Conservation (phyloP, 768 basidiomycete species). For the Trametes villosa region DNA sequence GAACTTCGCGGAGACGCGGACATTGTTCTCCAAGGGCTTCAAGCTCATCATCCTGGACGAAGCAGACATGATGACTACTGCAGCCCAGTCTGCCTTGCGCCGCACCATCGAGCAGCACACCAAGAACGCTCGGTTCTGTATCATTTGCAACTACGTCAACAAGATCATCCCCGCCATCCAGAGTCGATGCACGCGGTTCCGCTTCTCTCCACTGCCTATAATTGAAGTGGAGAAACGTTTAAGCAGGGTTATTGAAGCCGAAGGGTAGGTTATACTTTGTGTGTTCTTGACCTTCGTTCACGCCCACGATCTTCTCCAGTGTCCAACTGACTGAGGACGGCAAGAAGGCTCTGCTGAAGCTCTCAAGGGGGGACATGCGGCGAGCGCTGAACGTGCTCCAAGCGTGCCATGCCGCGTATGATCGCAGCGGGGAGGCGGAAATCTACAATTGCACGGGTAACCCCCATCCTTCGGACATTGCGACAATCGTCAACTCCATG, state of each 20-base stretch:
- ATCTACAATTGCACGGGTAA: constrained; percentile 97
- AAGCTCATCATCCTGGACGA: constrained; percentile 98
- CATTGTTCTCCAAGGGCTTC: constrained; percentile 89
- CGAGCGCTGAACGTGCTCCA: constrained; percentile 94
- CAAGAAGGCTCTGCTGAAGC: constrained; percentile 84
- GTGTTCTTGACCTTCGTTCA: constrained; percentile 7
- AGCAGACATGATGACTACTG: constrained; percentile 99
- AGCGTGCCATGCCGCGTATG: constrained; percentile 98
- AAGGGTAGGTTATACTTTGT: constrained; percentile 61
- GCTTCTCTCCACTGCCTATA: constrained; percentile 92
- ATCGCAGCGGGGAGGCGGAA: constrained; percentile 83
- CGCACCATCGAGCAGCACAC: constrained; percentile 99
- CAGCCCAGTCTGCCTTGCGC: constrained; percentile 94
- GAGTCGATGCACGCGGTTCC: constrained; percentile 96
- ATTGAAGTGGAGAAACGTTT: constrained; percentile 85
- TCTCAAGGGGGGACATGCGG: constrained; percentile 98
- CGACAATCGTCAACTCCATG: constrained; percentile 93
- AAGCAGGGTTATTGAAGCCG: constrained; percentile 75
- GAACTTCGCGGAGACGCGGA: constrained; percentile 95
- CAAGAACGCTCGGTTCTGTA: constrained; percentile 98
- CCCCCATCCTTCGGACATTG: constrained; percentile 94
- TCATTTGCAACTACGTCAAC: constrained; percentile 99
- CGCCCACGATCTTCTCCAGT: constrained; percentile 47
- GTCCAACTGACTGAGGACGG: constrained; percentile 88
- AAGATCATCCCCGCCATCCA: constrained; percentile 98